Percentiles rank a stretch among this genome's conserved stretches.
Conservation (phyloP, 176 grass and related monocot genomes). For the Puya raimondii region DNA sequence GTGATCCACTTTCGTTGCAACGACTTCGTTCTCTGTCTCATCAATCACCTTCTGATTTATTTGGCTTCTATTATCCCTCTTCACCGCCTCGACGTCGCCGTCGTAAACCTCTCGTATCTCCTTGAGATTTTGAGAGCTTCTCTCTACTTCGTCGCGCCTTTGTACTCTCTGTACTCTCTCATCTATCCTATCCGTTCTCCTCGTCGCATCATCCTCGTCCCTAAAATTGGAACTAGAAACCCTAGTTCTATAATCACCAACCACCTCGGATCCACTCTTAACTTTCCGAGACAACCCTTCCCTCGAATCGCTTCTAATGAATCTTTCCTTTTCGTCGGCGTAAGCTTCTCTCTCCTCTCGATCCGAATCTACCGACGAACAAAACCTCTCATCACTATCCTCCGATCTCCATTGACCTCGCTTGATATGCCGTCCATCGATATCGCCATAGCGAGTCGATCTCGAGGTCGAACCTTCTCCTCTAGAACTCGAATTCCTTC, state of each 20-base stretch:
- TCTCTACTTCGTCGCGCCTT: not conserved
- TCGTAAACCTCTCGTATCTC: slow-evolving; percentile 1
- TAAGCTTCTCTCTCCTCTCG: not conserved
- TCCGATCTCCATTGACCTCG: not conserved
- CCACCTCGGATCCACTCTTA: not conserved
- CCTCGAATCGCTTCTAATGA: not conserved
- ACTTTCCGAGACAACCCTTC: slow-evolving; percentile 8
- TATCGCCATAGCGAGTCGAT: not conserved
- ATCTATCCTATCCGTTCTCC: not conserved
- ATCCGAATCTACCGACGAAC: slow-evolving; percentile 3
- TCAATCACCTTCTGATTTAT: slow-evolving; percentile 46
- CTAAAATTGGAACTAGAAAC: slow-evolving; percentile 2
- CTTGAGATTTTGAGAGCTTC: slow-evolving; percentile 1
- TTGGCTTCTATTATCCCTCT: slow-evolving; percentile 48
- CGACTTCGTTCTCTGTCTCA: slow-evolving; percentile 22
- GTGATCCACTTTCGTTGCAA: no score
- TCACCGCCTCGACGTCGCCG: slow-evolving; percentile 6
- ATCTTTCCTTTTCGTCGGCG: not conserved
- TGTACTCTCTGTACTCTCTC: slow-evolving; percentile 4
- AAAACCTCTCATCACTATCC: not conserved
- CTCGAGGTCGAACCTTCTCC: slow-evolving; percentile 2
- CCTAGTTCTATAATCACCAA: slow-evolving; percentile 7
- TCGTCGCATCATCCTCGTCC: not conserved
- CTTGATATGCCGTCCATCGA: not conserved
- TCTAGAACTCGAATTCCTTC: not conserved